Conservation (phyloP, 306 rosid species). For the Ormosia semicastrata region DNA sequence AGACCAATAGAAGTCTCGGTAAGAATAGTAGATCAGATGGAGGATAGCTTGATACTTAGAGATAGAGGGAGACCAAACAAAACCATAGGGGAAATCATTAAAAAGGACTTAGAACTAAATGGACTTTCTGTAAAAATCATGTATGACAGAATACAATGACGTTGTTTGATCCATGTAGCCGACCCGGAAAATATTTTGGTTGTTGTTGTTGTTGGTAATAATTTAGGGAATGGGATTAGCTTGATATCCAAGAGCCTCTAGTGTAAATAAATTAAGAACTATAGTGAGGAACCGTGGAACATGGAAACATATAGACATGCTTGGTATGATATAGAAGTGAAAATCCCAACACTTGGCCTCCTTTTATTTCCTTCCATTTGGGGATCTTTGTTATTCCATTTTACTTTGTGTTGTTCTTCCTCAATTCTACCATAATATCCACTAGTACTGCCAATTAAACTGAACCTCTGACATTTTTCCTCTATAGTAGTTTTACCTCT, state of each 20-base stretch:
- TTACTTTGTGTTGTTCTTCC: neutral
- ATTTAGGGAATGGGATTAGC: neutral
- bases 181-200: no score
- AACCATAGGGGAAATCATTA: no score
- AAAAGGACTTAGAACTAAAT: no score
- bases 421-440: neutral
- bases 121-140: no score
- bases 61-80: no score
- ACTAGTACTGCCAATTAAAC: neutral
- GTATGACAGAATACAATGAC: no score
- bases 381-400: neutral
- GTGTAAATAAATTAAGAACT: neutral
- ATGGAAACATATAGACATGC: neutral
- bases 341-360: neutral
- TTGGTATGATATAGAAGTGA: slow-evolving; percentile 3
- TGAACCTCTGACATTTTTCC: neutral
- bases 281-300: neutral
- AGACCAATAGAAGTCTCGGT: no score
- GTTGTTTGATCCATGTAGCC: no score
- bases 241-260: neutral
- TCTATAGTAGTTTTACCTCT: neutral
- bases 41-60: no score
- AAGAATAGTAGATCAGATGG: no score
- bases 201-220: neutral
- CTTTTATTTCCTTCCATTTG: neutral